These are phyloP conservation scores for Millerago galiae DNA, from an alignment of 805 yeast genomes.

Conservation along the genomic window DNA sequence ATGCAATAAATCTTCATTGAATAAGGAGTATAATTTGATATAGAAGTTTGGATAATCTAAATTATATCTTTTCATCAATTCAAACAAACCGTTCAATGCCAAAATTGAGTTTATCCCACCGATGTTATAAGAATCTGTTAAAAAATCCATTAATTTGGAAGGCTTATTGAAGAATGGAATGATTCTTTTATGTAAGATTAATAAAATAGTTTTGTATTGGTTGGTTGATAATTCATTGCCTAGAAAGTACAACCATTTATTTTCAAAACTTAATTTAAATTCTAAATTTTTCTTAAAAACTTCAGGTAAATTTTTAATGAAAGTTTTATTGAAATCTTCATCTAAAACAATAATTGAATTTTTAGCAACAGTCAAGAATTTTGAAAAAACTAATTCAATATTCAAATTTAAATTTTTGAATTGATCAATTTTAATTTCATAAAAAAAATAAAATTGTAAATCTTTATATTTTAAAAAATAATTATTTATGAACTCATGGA, in stretches of 20 bases:
- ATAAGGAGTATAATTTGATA: slow-evolving; percentile 69
- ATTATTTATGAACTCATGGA: slow-evolving; percentile 49
- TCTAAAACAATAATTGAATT: slow-evolving; percentile 28
- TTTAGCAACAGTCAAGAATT: slow-evolving; percentile 33
- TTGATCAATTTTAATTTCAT: slow-evolving; percentile 33
- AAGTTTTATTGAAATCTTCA: slow-evolving; percentile 30
- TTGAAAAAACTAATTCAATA: slow-evolving; percentile 23
- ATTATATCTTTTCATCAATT: slow-evolving; percentile 72
- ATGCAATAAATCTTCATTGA: slow-evolving; percentile 71
- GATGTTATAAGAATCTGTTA: slow-evolving; percentile 75
- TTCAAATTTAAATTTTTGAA: slow-evolving; percentile 5
- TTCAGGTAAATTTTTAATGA: slow-evolving; percentile 42
- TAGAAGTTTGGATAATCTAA: slow-evolving; percentile 91
- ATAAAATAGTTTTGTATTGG: slow-evolving; percentile 65
- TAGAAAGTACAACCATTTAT: slow-evolving; percentile 55
- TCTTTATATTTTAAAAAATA: slow-evolving; percentile 64
- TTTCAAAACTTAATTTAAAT: slow-evolving; percentile 64
- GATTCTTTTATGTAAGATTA: slow-evolving; percentile 73
- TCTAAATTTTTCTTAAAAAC: slow-evolving; percentile 31
- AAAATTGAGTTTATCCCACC: slow-evolving; percentile 62
- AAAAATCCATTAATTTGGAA: slow-evolving; percentile 82
- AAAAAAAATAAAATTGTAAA: slow-evolving; percentile 66
- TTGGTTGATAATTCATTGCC: slow-evolving; percentile 35
- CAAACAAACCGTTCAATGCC: slow-evolving; percentile 83
- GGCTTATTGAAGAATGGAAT: slow-evolving; percentile 80